Percentiles rank a stretch among this genome's conserved stretches.
Evolutionary conservation across 1,139 yeast genomes (phyloP).

Genomic region (Saccharomyces hybrid): DNA sequence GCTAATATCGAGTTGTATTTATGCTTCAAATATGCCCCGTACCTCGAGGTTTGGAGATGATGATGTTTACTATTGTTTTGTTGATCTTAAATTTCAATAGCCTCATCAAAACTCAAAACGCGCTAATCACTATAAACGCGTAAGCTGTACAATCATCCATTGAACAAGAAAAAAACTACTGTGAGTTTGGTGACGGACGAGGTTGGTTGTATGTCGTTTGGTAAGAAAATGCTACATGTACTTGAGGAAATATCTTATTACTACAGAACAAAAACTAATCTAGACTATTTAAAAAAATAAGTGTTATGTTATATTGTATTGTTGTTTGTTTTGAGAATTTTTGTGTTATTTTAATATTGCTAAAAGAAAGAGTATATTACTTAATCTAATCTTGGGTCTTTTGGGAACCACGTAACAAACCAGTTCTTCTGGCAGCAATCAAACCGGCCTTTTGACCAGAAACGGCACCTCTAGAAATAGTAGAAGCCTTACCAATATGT

Average conservation of each 20-base stretch:
- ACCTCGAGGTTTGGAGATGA: not conserved
- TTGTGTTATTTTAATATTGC: not conserved
- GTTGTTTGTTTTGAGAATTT: slow-evolving; percentile 86
- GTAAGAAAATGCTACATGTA: slow-evolving; percentile 9
- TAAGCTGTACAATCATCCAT: not conserved
- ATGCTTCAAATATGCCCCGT: not conserved
- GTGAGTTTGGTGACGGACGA: not conserved
- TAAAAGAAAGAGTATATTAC: not conserved
- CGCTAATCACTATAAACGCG: not conserved
- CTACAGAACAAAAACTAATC: slow-evolving; percentile 4
- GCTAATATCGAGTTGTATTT: not conserved
- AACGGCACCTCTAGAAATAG: too few relatives aligned
- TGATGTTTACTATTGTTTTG: not conserved
- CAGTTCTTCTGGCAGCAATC: slow-evolving; percentile 99
- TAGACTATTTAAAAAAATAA: slow-evolving; percentile 5
- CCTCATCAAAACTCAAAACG: not conserved
- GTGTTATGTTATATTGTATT: slow-evolving; percentile 36
- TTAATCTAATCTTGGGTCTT: slow-evolving; percentile 7
- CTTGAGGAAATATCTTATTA: slow-evolving; percentile 4
- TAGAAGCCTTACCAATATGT: too few relatives aligned
- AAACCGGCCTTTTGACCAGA: slow-evolving; percentile 56
- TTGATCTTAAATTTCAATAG: not conserved
- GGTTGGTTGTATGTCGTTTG: not conserved
- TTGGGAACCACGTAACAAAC: slow-evolving; percentile 86
- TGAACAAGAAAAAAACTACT: not conserved